Evolutionary conservation across 2,329 filamentous ascomycete genomes (phyloP).

Genomic region (Claviceps fusiformis): DNA sequence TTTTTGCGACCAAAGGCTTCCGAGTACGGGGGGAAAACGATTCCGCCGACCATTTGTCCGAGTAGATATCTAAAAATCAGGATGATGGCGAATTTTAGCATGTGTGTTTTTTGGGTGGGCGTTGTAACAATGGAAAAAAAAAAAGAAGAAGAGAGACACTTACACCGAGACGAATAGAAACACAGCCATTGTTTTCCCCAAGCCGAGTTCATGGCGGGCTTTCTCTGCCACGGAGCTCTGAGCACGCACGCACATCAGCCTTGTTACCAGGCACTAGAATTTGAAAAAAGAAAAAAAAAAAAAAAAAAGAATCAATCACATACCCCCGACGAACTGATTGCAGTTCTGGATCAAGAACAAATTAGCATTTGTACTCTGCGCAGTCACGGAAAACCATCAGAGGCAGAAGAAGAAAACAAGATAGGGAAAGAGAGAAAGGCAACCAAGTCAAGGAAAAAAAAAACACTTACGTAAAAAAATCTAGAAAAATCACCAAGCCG

Average conservation of each 20-base stretch:
- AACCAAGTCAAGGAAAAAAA: background rate
- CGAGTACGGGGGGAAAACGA: background rate
- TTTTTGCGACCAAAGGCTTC: background rate
- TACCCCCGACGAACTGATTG: background rate
- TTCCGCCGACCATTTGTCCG: background rate
- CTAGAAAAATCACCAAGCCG: background rate
- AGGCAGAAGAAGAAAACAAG: background rate
- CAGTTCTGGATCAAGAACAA: background rate
- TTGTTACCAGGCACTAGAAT: background rate
- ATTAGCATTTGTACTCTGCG: background rate
- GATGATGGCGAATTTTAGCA: background rate
- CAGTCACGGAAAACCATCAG: background rate
- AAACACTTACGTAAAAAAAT: background rate
- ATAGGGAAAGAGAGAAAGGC: no score
- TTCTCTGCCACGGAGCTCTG: background rate
- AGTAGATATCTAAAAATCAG: background rate
- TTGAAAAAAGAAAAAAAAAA: background rate
- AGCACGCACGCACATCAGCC: background rate
- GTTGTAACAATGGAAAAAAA: no score
- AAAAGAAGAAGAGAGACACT: background rate
- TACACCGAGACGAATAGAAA: slow-evolving; percentile 1
- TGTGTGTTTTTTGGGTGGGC: background rate
- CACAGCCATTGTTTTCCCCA: background rate
- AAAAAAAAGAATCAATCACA: background rate
- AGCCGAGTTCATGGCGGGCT: background rate